Evolutionary conservation across 257 asterid species (phyloP).

Genomic region (Gardenia jasminoides): DNA sequence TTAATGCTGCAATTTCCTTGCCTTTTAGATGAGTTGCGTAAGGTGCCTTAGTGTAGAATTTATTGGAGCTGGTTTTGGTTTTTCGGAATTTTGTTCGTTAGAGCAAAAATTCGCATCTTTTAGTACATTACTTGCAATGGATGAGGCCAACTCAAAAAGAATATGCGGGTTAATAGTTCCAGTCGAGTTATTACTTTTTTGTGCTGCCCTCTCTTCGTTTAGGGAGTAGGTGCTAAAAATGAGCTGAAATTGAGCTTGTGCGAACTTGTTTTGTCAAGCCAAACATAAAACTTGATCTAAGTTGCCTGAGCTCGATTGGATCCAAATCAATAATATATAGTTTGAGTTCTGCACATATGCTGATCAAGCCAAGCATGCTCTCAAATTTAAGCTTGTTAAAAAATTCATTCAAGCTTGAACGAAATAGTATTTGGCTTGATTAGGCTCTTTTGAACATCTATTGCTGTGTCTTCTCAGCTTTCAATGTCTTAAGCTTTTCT

Average conservation of each 20-base stretch:
- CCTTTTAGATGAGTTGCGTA: neutral
- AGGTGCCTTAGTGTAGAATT: neutral
- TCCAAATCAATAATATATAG: no score
- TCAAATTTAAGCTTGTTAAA: neutral
- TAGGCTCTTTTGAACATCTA: no score
- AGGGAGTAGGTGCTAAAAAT: no score
- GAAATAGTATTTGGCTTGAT: no score
- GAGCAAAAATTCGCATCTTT: neutral
- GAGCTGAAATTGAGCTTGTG: neutral
- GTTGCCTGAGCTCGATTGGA: no score
- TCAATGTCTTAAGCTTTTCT: neutral
- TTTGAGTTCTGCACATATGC: no score
- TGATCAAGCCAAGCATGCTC: neutral
- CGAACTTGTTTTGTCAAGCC: neutral
- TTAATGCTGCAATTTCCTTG: neutral
- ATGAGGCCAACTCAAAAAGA: neutral
- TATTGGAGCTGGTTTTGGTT: neutral
- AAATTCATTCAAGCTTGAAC: no score
- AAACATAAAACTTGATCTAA: no score
- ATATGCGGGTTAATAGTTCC: neutral
- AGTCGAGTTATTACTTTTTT: neutral
- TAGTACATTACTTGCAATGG: neutral
- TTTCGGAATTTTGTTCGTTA: no score
- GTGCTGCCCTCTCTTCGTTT: neutral
- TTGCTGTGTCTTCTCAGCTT: neutral